A percentile compares a stretch with the other conserved stretches of the same genome.
phyloP scores from a whole-genome alignment of 495 filamentous ascomycete species.

The Tuber aestivum region DNA sequence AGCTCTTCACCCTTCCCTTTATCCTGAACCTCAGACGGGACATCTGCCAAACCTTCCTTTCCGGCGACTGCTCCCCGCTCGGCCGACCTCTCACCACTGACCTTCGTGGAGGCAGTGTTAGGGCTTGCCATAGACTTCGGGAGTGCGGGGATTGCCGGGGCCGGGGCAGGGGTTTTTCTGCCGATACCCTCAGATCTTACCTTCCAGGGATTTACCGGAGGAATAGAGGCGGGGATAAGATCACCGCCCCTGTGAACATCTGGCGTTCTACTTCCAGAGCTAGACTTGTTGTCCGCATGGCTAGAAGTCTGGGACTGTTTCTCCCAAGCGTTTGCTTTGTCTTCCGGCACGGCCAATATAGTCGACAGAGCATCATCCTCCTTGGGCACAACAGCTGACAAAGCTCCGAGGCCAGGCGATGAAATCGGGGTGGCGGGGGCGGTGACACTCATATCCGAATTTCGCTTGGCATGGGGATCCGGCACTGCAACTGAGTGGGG shows the following conservation, averaged over 20 bases:
- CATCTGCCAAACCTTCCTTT: constrained; percentile 27
- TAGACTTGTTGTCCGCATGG: constrained; percentile 35
- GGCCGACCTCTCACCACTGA: constrained; percentile 42
- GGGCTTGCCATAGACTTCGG: constrained; percentile 44
- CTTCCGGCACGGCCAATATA: constrained; percentile 59
- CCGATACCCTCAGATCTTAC: constrained; percentile 65
- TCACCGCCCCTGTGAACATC: constrained; percentile 46
- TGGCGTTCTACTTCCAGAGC: constrained; percentile 49
- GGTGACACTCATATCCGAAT: constrained; percentile 43
- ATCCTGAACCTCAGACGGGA: constrained; percentile 27
- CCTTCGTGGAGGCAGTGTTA: constrained; percentile 37
- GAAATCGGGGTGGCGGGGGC: constrained; percentile 54
- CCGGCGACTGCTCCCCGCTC: constrained; percentile 29
- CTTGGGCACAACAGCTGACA: constrained; percentile 60
- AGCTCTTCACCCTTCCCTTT: constrained; percentile 31
- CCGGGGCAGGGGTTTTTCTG: constrained; percentile 49
- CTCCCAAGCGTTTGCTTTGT: constrained; percentile 61
- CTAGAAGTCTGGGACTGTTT: constrained; percentile 58
- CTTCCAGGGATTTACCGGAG: constrained; percentile 79
- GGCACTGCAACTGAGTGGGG: constrained; percentile 21
- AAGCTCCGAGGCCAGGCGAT: constrained; percentile 61
- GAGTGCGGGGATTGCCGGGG: constrained; percentile 40
- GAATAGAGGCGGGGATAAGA: constrained; percentile 73
- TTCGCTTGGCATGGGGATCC: constrained; percentile 32
- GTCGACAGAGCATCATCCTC: constrained; percentile 57